phyloP scores from a whole-genome alignment of 108 stramenopile genomes.

The Stephanodiscus triporus region DNA sequence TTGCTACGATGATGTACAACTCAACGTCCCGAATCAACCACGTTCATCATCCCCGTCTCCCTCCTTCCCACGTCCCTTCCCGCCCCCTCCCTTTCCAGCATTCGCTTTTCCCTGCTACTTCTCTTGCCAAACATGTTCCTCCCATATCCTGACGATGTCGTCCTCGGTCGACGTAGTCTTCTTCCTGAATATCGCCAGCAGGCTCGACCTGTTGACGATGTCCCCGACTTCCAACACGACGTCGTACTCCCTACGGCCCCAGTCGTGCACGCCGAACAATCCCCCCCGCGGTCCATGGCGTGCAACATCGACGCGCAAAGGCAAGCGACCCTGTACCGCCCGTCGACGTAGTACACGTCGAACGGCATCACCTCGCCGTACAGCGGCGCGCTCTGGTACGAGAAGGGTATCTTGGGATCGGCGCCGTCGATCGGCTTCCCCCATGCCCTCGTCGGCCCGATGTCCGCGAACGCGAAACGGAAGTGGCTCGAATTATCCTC shows the following conservation, averaged over 20 bases:
- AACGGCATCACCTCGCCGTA: conserved; percentile 42
- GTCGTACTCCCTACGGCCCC: conserved; percentile 1
- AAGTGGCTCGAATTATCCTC: conserved; percentile 45
- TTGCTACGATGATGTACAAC: too few species aligned
- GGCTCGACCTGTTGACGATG: conserved; percentile 1
- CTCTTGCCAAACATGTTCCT: conserved; percentile 7
- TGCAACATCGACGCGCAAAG: conserved; percentile 41
- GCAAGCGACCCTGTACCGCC: conserved; percentile 52
- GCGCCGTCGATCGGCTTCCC: conserved; percentile 38
- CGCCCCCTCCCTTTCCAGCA: too few species aligned
- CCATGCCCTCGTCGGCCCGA: conserved; percentile 40
- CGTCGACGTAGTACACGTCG: conserved; percentile 64
- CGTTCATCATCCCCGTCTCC: too few species aligned
- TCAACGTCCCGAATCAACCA: too few species aligned
- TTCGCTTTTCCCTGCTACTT: too few species aligned
- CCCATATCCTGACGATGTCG: conserved; percentile 31
- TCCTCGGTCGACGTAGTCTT: conserved; percentile 30
- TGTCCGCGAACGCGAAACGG: conserved; percentile 56
- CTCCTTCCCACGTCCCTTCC: too few species aligned
- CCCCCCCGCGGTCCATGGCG: conserved; percentile 8
- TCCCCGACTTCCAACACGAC: conserved; percentile 16
- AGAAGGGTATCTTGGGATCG: conserved; percentile 32
- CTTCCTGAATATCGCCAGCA: conserved; percentile 29
- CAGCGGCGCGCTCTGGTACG: conserved; percentile 50
- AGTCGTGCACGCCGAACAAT: not conserved